These are phyloP conservation scores for Acer yangbiense DNA, from an alignment of 345 rosid species.

Conservation along the genomic window DNA sequence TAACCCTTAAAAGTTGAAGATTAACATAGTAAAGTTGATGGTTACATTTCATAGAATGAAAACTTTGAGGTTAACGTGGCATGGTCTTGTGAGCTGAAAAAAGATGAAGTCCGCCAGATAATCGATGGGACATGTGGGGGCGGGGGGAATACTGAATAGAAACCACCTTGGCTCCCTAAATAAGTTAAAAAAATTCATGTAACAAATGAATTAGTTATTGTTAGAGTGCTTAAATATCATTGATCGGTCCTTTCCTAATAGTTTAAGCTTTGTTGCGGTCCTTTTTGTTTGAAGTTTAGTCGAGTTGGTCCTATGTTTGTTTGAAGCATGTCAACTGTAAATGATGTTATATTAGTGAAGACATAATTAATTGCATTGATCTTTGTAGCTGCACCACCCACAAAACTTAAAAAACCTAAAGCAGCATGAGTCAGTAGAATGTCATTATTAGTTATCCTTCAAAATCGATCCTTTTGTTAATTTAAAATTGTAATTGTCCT, in stretches of 20 bases:
- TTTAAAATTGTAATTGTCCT: too few relatives aligned
- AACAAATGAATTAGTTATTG: background rate
- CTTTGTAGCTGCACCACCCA: too few relatives aligned
- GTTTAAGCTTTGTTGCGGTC: background rate
- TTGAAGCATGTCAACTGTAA: background rate
- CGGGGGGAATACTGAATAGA: background rate
- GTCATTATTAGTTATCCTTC: too few relatives aligned
- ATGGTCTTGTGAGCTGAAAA: background rate
- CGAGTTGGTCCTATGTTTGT: background rate
- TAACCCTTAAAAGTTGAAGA: background rate
- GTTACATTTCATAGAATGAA: background rate
- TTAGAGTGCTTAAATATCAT: background rate
- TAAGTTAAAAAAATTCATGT: background rate
- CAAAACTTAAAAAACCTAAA: too few relatives aligned
- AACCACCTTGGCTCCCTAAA: background rate
- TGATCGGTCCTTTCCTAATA: background rate
- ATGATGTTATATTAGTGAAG: background rate
- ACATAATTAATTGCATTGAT: too few relatives aligned
- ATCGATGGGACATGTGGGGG: background rate
- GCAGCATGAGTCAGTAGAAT: too few relatives aligned
- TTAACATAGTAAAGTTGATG: background rate
- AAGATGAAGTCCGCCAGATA: background rate
- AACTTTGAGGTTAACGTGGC: background rate
- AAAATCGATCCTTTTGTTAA: too few relatives aligned
- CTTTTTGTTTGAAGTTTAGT: background rate